Evolutionary conservation across 208 protist genomes (phyloP), one percentile per base, ranked within the genome.

Genomic region (Crithidia brevicula): DNA sequence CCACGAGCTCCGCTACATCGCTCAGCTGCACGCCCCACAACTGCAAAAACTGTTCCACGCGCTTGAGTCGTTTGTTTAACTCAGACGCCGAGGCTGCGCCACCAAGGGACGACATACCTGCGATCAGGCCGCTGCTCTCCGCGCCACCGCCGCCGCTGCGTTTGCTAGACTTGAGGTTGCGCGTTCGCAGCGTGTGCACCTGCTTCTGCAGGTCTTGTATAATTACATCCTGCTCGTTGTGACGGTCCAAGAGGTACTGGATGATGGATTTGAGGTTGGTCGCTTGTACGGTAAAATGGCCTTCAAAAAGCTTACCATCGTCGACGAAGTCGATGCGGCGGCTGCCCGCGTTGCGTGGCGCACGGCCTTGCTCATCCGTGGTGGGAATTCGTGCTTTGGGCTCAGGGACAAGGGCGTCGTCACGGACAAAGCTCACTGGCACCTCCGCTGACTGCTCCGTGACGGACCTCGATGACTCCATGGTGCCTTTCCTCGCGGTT

Each of bases 221-320:
- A 57, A 93, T 79, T 31, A 95, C 72, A 38, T 77, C 74, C 47
- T 96, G 87, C 66, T 96, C 91, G 23, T 63, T 81, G 49, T 92
- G 83, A 15, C 81, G 72, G 68, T 91, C 78, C 33, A 86, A 54
- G 63, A 96, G 71, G 38, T 88, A 80, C 72, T 96, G 88, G 27
- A 96, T 87, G 36, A 96, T 81, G 16, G 73, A 73, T 64, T 96
- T 96, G 53, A 96, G 78, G 62, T 78, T 88, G 30, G 79, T 78
- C 15, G 91, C 87, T 74, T 96, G 82, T 22, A 96, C 84, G 15
- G 88, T 96, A 46, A 96, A 86, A 64, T 96, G 91, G 38, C 91
- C 91, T 69, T 96, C 91, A 69, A 96, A 94, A 11, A 96, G 86
- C 53, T 96, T 96, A 4, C 88, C 91, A 65, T 96, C 91, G 73